Percentiles rank a stretch among this genome's conserved stretches.
Conservation (phyloP, 2,329 filamentous ascomycete genomes). For the Geosmithia putterillii region DNA sequence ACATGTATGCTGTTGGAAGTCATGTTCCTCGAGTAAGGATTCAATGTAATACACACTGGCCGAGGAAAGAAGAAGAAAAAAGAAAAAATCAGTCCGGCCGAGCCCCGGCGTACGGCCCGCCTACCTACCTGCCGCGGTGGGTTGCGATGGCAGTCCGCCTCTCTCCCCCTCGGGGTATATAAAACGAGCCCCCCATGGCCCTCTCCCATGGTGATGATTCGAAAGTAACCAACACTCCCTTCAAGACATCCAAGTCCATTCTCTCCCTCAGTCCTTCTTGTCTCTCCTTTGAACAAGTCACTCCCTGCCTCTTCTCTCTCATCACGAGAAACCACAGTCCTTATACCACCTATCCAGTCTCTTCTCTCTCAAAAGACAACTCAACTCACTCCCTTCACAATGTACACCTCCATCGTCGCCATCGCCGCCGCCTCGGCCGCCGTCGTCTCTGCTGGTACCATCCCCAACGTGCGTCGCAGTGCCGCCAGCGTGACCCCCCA, state of each 20-base stretch:
- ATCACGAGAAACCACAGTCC: too few species aligned
- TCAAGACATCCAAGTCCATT: not conserved
- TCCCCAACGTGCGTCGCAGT: conserved; percentile 5
- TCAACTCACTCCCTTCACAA: conserved; percentile 4
- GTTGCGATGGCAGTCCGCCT: not conserved
- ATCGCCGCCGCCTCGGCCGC: conserved; percentile 10
- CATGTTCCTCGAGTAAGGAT: not conserved
- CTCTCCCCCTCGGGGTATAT: not conserved
- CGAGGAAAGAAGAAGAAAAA: not conserved
- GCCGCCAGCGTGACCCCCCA: conserved; percentile 34
- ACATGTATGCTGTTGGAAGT: not conserved
- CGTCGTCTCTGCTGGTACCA: conserved; percentile 8
- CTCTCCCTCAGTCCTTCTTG: not conserved
- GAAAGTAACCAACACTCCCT: not conserved
- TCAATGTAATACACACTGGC: not conserved
- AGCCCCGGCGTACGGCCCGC: too few species aligned
- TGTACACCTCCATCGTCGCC: conserved; percentile 10
- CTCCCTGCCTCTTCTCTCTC: not conserved
- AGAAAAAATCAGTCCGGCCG: too few species aligned
- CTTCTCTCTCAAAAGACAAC: not conserved
- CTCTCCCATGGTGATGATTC: not conserved
- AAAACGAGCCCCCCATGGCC: not conserved
- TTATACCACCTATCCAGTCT: not conserved
- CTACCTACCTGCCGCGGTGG: not conserved
- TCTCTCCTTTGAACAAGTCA: not conserved